These are phyloP conservation scores for Dioscorea dumetorum DNA, from an alignment of 106 monocot species.

Conservation along the genomic window DNA sequence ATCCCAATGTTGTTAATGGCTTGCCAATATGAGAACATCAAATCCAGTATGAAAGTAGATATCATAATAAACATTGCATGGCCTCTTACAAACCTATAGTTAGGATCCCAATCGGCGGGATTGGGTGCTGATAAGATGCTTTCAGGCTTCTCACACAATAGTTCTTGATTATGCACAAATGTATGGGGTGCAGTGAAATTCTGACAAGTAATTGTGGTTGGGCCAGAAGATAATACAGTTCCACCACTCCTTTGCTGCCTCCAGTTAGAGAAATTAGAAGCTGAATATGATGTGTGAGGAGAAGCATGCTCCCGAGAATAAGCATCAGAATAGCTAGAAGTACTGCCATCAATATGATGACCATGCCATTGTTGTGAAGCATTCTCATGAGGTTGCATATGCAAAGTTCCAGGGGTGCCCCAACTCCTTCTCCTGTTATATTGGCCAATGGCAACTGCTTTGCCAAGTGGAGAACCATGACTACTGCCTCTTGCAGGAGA, in stretches of 20 bases:
- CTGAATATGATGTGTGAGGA: conserved; percentile 26
- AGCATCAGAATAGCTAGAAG: conserved; percentile 34
- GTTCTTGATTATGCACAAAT: conserved; percentile 16
- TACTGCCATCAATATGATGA: conserved; percentile 36
- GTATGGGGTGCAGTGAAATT: conserved; percentile 9
- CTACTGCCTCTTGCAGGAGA: conserved; percentile 67
- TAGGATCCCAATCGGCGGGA: conserved; percentile 96
- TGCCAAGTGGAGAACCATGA: conserved; percentile 67
- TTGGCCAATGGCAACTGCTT: conserved; percentile 49
- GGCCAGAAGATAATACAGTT: conserved; percentile 20
- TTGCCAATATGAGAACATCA: too few species aligned
- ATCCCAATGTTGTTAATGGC: too few species aligned
- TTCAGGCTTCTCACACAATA: conserved; percentile 35
- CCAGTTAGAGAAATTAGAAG: conserved; percentile 43
- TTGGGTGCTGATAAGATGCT: conserved; percentile 49
- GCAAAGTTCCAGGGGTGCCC: conserved; percentile 29
- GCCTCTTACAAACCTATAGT: conserved; percentile 60
- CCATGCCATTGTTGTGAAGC: conserved; percentile 44
- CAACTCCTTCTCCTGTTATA: conserved; percentile 56
- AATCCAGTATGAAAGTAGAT: too few species aligned
- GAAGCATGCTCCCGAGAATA: conserved; percentile 34
- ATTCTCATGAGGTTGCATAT: conserved; percentile 39
- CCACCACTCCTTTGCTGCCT: conserved; percentile 34
- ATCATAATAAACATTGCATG: too few species aligned
- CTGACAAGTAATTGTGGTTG: conserved; percentile 15